A percentile compares a stretch with the other conserved stretches of the same genome.
phyloP scores from a whole-genome alignment of 169 alveolate genomes.

The Cryptosporidium parvum region DNA sequence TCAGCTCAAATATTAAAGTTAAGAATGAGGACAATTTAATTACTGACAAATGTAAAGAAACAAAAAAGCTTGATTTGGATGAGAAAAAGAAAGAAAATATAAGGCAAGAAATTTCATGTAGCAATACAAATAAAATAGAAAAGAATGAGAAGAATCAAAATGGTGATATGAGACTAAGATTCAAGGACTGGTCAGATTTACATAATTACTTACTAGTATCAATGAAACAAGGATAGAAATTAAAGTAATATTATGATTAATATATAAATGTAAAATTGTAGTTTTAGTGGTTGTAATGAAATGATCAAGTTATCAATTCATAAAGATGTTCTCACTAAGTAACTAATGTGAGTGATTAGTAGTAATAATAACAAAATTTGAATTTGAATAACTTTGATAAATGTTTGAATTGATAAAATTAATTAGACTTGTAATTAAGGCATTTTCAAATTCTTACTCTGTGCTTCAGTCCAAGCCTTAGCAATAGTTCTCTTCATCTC shows the following conservation, averaged over 20 bases:
- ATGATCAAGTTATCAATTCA: not conserved
- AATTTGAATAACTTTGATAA: not conserved
- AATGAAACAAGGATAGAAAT: not conserved
- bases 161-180: not conserved
- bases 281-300: not conserved
- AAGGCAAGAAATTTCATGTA: not conserved
- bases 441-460: constrained; percentile 61
- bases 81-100: not conserved
- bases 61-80: not conserved
- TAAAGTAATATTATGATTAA: no score
- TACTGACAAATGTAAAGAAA: not conserved
- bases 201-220: constrained; percentile 4
- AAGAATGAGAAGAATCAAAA: not conserved
- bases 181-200: constrained; percentile 34
- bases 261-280: not conserved
- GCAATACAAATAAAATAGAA: not conserved
- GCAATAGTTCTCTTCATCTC: constrained; percentile 94
- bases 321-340: no score
- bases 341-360: not conserved
- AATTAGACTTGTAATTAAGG: not conserved
- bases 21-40: not conserved
- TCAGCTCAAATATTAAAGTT: not conserved
- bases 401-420: no score
- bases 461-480: constrained; percentile 92
- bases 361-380: not conserved